Conservation (phyloP, 345 rosid species). For the Euphorbia lathyris region DNA sequence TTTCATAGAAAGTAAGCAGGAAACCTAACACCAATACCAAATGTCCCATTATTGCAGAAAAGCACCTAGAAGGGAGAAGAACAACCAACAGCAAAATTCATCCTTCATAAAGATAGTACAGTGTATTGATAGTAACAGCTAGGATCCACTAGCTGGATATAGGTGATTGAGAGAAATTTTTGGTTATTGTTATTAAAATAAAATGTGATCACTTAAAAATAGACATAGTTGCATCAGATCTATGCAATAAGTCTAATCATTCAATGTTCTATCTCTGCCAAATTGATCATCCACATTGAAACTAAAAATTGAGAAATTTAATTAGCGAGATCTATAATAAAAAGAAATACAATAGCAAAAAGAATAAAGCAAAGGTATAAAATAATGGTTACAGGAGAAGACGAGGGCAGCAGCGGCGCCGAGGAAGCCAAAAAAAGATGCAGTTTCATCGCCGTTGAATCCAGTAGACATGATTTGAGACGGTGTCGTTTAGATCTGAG, state of each 20-base stretch:
- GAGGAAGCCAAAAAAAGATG: conserved; percentile 81
- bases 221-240: conserved; percentile 1
- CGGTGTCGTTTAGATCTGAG: conserved; percentile 34
- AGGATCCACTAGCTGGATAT: neutral
- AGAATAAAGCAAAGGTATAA: no score
- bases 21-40: neutral
- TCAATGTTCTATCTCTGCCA: neutral
- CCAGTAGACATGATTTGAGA: conserved; percentile 44
- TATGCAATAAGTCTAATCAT: neutral
- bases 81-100: neutral
- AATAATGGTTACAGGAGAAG: no score
- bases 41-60: neutral
- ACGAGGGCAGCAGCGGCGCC: no score
- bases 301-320: no score
- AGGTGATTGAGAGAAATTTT: neutral
- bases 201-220: no score
- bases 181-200: neutral
- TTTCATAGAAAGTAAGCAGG: neutral
- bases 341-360: no score
- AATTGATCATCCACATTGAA: no score
- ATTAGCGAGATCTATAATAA: no score
- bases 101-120: neutral
- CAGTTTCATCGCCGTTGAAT: conserved; percentile 83
- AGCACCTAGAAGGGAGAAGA: neutral
- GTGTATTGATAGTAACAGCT: neutral